Evolutionary conservation across 208 protist genomes (phyloP).

Genomic region (Cochliopodium minus): DNA sequence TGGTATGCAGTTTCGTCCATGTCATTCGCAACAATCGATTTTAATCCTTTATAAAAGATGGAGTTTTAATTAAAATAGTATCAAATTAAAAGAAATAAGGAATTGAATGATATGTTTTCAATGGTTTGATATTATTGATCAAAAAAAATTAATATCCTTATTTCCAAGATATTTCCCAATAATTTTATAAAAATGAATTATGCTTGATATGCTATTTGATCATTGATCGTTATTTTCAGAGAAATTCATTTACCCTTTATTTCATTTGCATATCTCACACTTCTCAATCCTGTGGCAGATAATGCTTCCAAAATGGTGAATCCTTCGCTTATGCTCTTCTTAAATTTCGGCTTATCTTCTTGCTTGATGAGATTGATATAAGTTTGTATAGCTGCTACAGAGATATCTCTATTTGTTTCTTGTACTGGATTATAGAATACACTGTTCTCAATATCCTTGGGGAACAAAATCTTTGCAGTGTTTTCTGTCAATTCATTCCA

Average conservation of each 20-base stretch:
- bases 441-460: constrained; percentile 17
- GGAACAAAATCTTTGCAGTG: too few species aligned
- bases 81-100: too few species aligned
- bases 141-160: too few species aligned
- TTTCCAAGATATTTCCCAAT: too few species aligned
- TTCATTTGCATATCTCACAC: constrained; percentile 90
- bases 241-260: constrained; percentile 74
- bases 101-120: too few species aligned
- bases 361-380: constrained; percentile 43
- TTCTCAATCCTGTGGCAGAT: constrained; percentile 83
- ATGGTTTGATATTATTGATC: too few species aligned
- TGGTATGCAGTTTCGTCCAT: constrained; percentile 74
- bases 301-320: constrained; percentile 89
- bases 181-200: too few species aligned
- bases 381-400: constrained; percentile 62
- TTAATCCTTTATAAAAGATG: neutral
- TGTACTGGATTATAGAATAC: constrained; percentile 92
- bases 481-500: too few species aligned
- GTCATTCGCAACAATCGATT: constrained; percentile 97
- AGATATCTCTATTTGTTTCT: constrained; percentile 91
- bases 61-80: neutral
- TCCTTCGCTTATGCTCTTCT: constrained; percentile 49
- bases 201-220: too few species aligned
- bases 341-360: constrained; percentile 31
- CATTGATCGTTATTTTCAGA: too few species aligned